phyloP scores from a whole-genome alignment of 2,329 filamentous ascomycete genomes.

The Emericellopsis cladophorae region DNA sequence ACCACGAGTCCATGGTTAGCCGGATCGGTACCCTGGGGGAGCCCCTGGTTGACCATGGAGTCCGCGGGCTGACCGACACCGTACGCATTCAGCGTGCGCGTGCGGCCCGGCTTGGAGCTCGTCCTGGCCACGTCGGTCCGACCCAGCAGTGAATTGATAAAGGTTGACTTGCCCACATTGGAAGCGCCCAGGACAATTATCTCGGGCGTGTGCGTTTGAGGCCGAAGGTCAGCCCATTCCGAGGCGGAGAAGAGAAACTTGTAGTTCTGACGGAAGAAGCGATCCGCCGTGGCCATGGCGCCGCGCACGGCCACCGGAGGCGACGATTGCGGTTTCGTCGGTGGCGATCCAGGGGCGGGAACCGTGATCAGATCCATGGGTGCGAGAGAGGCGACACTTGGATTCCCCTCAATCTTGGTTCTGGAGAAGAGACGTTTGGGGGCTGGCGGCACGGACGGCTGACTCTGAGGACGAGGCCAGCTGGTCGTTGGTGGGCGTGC shows the following conservation, averaged over 20 bases:
- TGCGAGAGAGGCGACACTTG: background rate
- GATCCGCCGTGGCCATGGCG: slow-evolving; percentile 13
- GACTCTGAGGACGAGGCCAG: background rate
- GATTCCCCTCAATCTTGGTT: background rate
- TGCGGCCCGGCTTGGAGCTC: slow-evolving; percentile 37
- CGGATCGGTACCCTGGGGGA: slow-evolving; percentile 20
- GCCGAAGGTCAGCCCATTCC: slow-evolving; percentile 31
- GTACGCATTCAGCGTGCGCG: slow-evolving; percentile 42
- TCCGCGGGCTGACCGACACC: slow-evolving; percentile 32
- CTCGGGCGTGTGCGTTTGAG: slow-evolving; percentile 41
- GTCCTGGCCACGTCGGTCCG: slow-evolving; percentile 29
- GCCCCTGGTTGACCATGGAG: slow-evolving; percentile 6
- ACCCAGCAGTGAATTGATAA: slow-evolving; percentile 70
- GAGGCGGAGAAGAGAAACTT: slow-evolving; percentile 37
- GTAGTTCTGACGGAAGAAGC: slow-evolving; percentile 17
- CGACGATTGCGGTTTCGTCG: background rate
- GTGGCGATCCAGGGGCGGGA: background rate
- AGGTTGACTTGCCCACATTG: slow-evolving; percentile 81
- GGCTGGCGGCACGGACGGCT: background rate
- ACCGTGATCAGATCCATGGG: background rate
- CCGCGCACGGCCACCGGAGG: slow-evolving; percentile 2
- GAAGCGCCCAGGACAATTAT: slow-evolving; percentile 76
- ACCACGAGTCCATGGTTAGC: slow-evolving; percentile 34
- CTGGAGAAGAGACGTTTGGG: too few species aligned
- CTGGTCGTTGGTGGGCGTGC: too few species aligned